A percentile compares a stretch with the other conserved stretches of the same genome.
Evolutionary conservation across 2,329 filamentous ascomycete species (phyloP).

Genomic region (Fusarium stilboides): DNA sequence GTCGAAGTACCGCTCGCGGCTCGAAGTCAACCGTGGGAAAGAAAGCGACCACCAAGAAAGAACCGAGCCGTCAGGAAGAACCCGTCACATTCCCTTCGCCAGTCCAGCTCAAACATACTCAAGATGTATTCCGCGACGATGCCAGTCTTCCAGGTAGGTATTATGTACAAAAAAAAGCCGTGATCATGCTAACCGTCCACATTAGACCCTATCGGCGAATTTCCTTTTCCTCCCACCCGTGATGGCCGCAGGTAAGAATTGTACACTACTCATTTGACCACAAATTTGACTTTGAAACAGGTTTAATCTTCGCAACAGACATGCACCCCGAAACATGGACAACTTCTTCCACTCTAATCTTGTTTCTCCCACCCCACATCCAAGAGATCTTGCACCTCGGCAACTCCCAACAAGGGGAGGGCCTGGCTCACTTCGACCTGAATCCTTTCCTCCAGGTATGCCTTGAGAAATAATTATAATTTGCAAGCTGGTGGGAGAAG

Average conservation of each 20-base stretch:
- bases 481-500: not conserved
- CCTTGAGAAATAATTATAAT: not conserved
- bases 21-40: constrained; percentile 37
- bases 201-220: constrained; percentile 47
- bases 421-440: constrained; percentile 35
- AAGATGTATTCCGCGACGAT: constrained; percentile 54
- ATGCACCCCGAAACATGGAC: constrained; percentile 56
- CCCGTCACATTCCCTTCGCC: constrained; percentile 23
- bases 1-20: constrained; percentile 42
- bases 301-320: constrained; percentile 53
- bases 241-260: constrained; percentile 48
- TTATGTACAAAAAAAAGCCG: too few species aligned
- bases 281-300: constrained; percentile 39
- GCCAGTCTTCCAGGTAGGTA: constrained; percentile 48
- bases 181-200: constrained; percentile 33
- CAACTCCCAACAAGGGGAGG: constrained; percentile 47
- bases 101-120: constrained; percentile 41
- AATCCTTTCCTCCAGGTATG: constrained; percentile 38
- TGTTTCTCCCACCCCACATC: constrained; percentile 54
- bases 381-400: constrained; percentile 49
- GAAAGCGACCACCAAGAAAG: constrained; percentile 33
- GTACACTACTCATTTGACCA: not conserved
- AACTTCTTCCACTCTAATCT: constrained; percentile 58
- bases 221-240: constrained; percentile 41
- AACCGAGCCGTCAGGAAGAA: constrained; percentile 35